A percentile compares a stretch with the other conserved stretches of the same genome.
Evolutionary conservation across 2,329 filamentous ascomycete species (phyloP).

Genomic region (Fusarium oxysporum): DNA sequence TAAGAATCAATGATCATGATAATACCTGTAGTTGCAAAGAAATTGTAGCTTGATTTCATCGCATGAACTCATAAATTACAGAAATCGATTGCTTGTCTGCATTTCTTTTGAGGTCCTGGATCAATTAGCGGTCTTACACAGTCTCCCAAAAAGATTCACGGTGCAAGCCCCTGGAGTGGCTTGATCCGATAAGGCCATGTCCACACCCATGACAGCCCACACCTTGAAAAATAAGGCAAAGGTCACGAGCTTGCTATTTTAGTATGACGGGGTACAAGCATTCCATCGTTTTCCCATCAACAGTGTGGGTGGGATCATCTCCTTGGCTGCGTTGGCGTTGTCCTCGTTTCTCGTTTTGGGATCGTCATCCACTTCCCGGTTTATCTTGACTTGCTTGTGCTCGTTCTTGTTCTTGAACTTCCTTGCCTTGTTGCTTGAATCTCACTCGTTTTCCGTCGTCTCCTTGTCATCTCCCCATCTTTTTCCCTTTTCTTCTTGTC

Average conservation of each 20-base stretch:
- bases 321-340: conserved; percentile 23
- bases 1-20: background rate
- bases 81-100: background rate
- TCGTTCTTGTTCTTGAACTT: conserved; percentile 17
- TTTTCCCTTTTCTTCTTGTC: conserved; percentile 1
- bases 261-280: conserved; percentile 21
- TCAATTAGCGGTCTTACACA: conserved; percentile 7
- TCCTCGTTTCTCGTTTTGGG: conserved; percentile 33
- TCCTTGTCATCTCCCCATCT: conserved; percentile 18
- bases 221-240: conserved; percentile 16
- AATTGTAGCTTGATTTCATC: background rate
- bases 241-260: conserved; percentile 22
- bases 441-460: conserved; percentile 30
- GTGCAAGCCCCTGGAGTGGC: conserved; percentile 37
- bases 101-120: background rate
- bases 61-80: background rate
- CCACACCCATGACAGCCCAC: conserved; percentile 16
- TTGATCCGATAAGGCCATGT: conserved; percentile 45
- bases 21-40: background rate
- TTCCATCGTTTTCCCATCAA: conserved; percentile 3
- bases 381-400: conserved; percentile 21
- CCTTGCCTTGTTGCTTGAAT: conserved; percentile 14
- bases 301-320: conserved; percentile 34
- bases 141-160: conserved; percentile 8
- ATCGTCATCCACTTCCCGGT: conserved; percentile 46